phyloP scores from a whole-genome alignment of 164 flowering plant genomes.

The Brasenia schreberi region DNA sequence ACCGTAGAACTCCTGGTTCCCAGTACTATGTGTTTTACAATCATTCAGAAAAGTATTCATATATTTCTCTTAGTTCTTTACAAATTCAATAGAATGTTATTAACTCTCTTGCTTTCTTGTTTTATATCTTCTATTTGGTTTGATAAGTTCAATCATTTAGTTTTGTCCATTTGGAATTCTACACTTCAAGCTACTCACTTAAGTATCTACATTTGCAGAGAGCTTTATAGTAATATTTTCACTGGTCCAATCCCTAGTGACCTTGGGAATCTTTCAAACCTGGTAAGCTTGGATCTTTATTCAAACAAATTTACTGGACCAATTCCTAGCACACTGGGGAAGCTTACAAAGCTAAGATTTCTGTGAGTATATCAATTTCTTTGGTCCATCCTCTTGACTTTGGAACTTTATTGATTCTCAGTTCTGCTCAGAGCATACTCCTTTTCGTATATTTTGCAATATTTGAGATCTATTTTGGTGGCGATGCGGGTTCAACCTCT shows the following conservation, averaged over 20 bases:
- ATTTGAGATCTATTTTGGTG: too few relatives aligned
- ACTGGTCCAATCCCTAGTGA: slow-evolving; percentile 78
- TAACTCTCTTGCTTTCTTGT: too few relatives aligned
- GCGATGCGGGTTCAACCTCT: too few relatives aligned
- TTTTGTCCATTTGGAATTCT: too few relatives aligned
- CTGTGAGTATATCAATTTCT: slow-evolving; percentile 51
- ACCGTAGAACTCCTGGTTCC: too few relatives aligned
- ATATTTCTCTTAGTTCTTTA: too few relatives aligned
- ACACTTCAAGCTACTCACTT: background rate
- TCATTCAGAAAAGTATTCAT: too few relatives aligned
- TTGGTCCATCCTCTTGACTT: slow-evolving; percentile 4
- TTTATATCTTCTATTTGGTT: too few relatives aligned
- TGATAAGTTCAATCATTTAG: too few relatives aligned
- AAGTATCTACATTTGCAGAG: slow-evolving; percentile 37
- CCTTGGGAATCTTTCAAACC: slow-evolving; percentile 75
- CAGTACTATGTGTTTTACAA: too few relatives aligned
- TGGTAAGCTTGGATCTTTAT: slow-evolving; percentile 98
- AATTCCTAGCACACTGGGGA: slow-evolving; percentile 76
- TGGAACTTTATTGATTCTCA: background rate
- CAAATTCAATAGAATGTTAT: too few relatives aligned
- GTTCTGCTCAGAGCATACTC: background rate
- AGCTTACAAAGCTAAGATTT: slow-evolving; percentile 63
- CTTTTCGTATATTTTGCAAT: background rate
- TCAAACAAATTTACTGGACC: slow-evolving; percentile 68
- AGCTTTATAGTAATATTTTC: slow-evolving; percentile 81